Evolutionary conservation across 139 green algal genomes (phyloP).

Genomic region (Closterium sp.): DNA sequence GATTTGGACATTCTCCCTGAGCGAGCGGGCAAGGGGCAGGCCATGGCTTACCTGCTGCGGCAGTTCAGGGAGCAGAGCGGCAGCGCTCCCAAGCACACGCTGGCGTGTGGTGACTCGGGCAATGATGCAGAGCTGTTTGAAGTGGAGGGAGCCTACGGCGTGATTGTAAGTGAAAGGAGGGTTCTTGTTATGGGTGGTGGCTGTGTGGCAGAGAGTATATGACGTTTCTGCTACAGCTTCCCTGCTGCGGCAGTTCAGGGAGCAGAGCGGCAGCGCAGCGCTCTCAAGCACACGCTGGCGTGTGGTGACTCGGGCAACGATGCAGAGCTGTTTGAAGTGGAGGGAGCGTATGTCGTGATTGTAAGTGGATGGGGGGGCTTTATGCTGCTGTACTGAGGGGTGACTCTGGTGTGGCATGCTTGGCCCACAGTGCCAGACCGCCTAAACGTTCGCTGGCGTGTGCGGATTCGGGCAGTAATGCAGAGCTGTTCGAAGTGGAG

Average conservation of each 20-base stretch:
- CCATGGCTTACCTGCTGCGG: slow-evolving; percentile 76
- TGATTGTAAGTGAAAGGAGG: slow-evolving; percentile 65
- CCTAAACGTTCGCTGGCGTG: slow-evolving; percentile 80
- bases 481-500: slow-evolving; percentile 83
- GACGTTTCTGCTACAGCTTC: slow-evolving; percentile 50
- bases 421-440: no score
- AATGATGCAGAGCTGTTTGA: slow-evolving; percentile 91
- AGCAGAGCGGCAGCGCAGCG: not conserved
- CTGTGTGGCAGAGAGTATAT: no score
- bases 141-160: slow-evolving; percentile 73
- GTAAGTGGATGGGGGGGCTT: slow-evolving; percentile 58
- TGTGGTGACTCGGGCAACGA: slow-evolving; percentile 94
- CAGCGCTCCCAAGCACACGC: slow-evolving; percentile 25
- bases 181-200: no score
- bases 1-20: slow-evolving; percentile 84
- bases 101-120: slow-evolving; percentile 89
- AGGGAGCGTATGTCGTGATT: slow-evolving; percentile 74
- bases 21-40: slow-evolving; percentile 82
- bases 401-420: no score
- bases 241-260: slow-evolving; percentile 67
- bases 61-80: slow-evolving; percentile 47
- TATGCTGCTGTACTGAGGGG: slow-evolving; percentile 44
- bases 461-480: slow-evolving; percentile 90
- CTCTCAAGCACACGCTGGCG: slow-evolving; percentile 61
- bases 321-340: slow-evolving; percentile 83